phyloP scores from a whole-genome alignment of 306 rosid genomes.

The Phaseolus lunatus region DNA sequence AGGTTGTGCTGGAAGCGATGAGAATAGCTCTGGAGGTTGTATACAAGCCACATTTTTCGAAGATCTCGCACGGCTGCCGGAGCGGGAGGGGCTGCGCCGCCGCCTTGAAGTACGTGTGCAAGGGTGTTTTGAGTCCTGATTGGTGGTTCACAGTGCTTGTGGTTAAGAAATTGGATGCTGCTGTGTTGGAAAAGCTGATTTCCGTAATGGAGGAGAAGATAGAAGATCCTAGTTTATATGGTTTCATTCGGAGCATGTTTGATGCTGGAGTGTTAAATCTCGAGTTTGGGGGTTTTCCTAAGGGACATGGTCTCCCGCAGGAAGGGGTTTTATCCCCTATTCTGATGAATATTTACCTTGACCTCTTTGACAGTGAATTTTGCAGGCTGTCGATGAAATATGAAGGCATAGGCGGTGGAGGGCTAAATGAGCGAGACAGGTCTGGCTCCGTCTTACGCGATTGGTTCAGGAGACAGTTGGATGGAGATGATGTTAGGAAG shows the following conservation, averaged over 20 bases:
- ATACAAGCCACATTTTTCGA: slow-evolving; percentile 80
- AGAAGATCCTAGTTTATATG: slow-evolving; percentile 66
- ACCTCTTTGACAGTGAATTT: slow-evolving; percentile 80
- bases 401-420: slow-evolving; percentile 60
- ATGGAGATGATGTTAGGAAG: slow-evolving; percentile 52
- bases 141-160: slow-evolving; percentile 88
- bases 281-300: slow-evolving; percentile 89
- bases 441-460: slow-evolving; percentile 68
- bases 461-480: slow-evolving; percentile 82
- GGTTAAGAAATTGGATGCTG: slow-evolving; percentile 64
- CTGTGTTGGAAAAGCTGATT: slow-evolving; percentile 61
- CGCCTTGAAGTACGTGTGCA: slow-evolving; percentile 75
- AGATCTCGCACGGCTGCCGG: slow-evolving; percentile 87
- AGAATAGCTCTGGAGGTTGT: slow-evolving; percentile 81
- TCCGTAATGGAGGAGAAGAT: slow-evolving; percentile 77
- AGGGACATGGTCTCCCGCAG: slow-evolving; percentile 95
- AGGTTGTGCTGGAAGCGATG: slow-evolving; percentile 82
- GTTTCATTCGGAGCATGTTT: slow-evolving; percentile 63
- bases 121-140: slow-evolving; percentile 64
- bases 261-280: slow-evolving; percentile 76
- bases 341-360: slow-evolving; percentile 87
- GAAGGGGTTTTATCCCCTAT: slow-evolving; percentile 89
- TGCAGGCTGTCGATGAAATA: slow-evolving; percentile 84
- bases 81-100: slow-evolving; percentile 80
- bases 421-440: slow-evolving; percentile 44